Conservation (phyloP, 306 rosid genomes). For the Cercis canadensis region DNA sequence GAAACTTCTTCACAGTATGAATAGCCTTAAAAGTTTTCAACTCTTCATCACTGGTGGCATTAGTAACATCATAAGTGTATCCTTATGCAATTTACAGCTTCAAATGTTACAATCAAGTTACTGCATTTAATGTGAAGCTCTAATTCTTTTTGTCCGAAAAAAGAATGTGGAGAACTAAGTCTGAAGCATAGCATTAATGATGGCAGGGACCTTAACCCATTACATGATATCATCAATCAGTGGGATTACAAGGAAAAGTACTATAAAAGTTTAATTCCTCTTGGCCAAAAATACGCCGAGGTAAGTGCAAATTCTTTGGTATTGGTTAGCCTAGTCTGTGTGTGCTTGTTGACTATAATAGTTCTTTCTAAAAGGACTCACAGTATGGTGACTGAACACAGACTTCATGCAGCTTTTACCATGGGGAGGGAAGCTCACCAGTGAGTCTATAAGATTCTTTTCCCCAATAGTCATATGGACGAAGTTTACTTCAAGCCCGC, state of each 20-base stretch:
- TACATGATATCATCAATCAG: conserved; percentile 73
- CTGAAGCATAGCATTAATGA: conserved; percentile 27
- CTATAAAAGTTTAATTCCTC: conserved; percentile 70
- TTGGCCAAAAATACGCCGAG: conserved; percentile 78
- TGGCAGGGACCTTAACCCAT: conserved; percentile 89
- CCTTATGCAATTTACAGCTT: conserved; percentile 16
- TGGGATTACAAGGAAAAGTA: conserved; percentile 78
- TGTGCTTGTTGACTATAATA: conserved; percentile 10
- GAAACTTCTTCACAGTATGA: not conserved
- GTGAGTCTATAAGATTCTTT: conserved; percentile 80
- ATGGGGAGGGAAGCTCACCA: conserved; percentile 98
- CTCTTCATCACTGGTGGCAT: not conserved
- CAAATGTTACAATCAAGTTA: conserved; percentile 11
- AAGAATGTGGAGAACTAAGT: conserved; percentile 22
- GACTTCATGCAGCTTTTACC: conserved; percentile 93
- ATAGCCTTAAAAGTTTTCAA: not conserved
- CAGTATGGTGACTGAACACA: conserved; percentile 58
- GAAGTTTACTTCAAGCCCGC: conserved; percentile 66
- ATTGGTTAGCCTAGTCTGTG: not conserved
- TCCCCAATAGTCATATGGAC: conserved; percentile 98
- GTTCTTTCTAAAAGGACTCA: conserved; percentile 43
- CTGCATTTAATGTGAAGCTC: too few species aligned
- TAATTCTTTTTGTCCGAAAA: too few species aligned
- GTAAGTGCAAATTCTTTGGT: conserved; percentile 50
- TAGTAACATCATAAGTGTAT: conserved; percentile 19